Percentiles rank a stretch among this genome's conserved stretches.
These are phyloP conservation scores for Hura crepitans DNA, from an alignment of 441 rosid species.

Conservation along the genomic window DNA sequence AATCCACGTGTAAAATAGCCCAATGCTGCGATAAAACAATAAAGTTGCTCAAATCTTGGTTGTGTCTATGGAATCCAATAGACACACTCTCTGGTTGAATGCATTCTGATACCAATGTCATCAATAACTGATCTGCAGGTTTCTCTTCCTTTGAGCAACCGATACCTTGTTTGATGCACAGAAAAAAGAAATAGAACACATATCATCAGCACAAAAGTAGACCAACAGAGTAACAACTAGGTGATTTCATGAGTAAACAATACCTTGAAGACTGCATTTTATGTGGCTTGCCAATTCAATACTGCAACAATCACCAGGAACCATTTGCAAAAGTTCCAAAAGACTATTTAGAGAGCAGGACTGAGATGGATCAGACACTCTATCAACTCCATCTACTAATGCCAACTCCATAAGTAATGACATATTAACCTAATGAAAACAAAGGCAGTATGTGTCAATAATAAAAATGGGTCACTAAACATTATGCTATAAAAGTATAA, in stretches of 20 bases:
- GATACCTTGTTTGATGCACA: slow-evolving; percentile 38
- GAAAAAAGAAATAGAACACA: not conserved
- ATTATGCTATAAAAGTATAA: not conserved
- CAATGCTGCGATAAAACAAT: slow-evolving; percentile 75
- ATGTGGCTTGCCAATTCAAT: slow-evolving; percentile 48
- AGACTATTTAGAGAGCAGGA: slow-evolving; percentile 52
- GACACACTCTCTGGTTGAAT: slow-evolving; percentile 54
- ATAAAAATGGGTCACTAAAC: not conserved
- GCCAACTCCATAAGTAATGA: slow-evolving; percentile 73
- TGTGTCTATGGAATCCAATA: slow-evolving; percentile 41
- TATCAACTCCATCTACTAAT: slow-evolving; percentile 61
- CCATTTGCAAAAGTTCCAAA: slow-evolving; percentile 48
- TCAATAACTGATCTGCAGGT: slow-evolving; percentile 60
- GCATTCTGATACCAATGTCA: slow-evolving; percentile 74
- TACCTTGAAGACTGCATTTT: slow-evolving; percentile 80
- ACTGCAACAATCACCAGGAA: slow-evolving; percentile 40
- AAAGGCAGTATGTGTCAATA: not conserved
- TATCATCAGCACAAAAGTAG: slow-evolving; percentile 17
- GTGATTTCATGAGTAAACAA: slow-evolving; percentile 14
- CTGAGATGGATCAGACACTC: slow-evolving; percentile 40
- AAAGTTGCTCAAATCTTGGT: slow-evolving; percentile 54
- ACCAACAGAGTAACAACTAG: slow-evolving; percentile 4
- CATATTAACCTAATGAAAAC: slow-evolving; percentile 51
- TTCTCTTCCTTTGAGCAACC: slow-evolving; percentile 79
- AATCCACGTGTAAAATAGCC: slow-evolving; percentile 75